Base-by-base conservation (phyloP, 306 rosid species). In the Sesbania bispinosa region DNA sequence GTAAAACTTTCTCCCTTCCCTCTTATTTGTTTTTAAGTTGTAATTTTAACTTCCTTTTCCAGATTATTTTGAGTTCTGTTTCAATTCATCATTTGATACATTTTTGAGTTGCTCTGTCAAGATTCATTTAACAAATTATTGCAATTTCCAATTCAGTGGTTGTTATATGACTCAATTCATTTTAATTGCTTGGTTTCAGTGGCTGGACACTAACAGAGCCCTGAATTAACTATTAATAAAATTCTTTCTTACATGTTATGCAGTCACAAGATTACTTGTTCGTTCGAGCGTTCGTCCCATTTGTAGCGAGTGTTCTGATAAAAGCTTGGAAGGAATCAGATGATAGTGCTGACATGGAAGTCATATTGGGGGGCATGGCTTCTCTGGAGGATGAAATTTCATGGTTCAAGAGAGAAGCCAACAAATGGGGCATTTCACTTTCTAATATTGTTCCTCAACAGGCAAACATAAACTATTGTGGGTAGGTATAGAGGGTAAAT, bases 231-330 rank as follows among this genome's bases (percentile, higher is more conserved):
- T 35, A 36, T 8, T 48, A 35, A 2, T 5, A 10, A 24, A n/a
- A 64, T n/a, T 39, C 7, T 57, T 41, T 14, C 4, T 1, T 26
- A 1, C 57, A 4, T 67, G 35, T 35, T 39, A 2, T 83, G 80
- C 82, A 88, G 97, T 89, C 87, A 20, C 93, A 90, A 23, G 97
- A 93, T 48, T 93, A 81, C 88, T 19, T 86, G 75, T 90, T 93
- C 62, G 92, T 87, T 4, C 79, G 94, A 74, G 86, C 86, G 0
- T 86, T 87, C 62, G 90, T 84, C 11, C 85, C 92, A 18, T 90
- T 93, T 73, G 81, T 42, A 5, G 96, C 82, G 6, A 86, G 86
- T 69, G 77, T 86, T 23, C 48, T 90, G 38, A 57, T 88, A 10
- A 93, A 90, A 46, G 92, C 96, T 52, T 87, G 86, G 61, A 83